Evolutionary conservation across 2,329 filamentous ascomycete genomes (phyloP).

Genomic region (Calonectria fujianensis): DNA sequence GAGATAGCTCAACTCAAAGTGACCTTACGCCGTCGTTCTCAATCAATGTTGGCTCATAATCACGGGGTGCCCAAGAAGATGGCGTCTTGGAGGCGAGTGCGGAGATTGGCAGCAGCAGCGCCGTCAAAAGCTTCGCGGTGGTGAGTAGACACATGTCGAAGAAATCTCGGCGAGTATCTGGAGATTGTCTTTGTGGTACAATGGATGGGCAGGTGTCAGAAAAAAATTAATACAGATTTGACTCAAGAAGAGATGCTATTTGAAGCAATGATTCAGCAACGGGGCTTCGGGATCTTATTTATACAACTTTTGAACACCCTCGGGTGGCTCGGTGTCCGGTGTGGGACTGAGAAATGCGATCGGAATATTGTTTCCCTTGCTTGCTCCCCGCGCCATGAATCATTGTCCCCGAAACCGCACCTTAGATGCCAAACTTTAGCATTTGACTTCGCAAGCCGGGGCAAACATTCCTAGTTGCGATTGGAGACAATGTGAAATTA

Average conservation of each 20-base stretch:
- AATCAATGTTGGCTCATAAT: background rate
- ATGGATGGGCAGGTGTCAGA: background rate
- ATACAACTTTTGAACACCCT: background rate
- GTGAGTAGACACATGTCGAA: background rate
- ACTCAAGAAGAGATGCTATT: background rate
- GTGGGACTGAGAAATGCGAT: background rate
- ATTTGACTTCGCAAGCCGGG: background rate
- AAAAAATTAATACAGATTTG: background rate
- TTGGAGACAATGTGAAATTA: too few relatives aligned
- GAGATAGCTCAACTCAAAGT: background rate
- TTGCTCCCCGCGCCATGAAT: background rate
- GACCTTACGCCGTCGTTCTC: slow-evolving; percentile 10
- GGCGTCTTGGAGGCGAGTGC: background rate
- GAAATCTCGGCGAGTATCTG: background rate
- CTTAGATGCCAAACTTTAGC: background rate
- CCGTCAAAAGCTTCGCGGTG: background rate
- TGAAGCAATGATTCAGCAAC: background rate
- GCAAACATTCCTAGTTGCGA: too few relatives aligned
- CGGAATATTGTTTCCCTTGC: background rate
- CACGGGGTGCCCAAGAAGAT: background rate
- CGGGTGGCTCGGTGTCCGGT: background rate
- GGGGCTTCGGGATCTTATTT: background rate
- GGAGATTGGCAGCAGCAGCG: background rate
- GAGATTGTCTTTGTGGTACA: background rate
- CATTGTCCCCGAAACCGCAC: background rate